phyloP scores from a whole-genome alignment of 2,329 filamentous ascomycete species.

The Neonectria coccinea region DNA sequence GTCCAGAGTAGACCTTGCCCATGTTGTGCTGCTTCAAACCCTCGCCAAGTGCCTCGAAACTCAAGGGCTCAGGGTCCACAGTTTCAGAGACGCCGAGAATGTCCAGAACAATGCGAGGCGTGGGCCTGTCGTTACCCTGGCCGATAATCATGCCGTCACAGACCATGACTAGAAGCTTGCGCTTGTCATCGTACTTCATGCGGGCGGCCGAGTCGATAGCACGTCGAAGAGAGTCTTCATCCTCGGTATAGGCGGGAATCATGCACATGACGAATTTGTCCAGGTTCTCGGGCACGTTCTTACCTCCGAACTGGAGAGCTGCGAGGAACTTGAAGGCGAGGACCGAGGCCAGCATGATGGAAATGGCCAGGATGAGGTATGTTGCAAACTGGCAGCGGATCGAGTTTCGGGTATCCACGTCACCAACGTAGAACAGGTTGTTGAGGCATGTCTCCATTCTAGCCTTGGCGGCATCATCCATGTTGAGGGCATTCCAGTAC shows the following conservation, averaged over 20 bases:
- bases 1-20: slow-evolving; percentile 97
- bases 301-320: slow-evolving; percentile 90
- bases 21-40: slow-evolving; percentile 99
- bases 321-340: slow-evolving; percentile 98
- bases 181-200: slow-evolving; percentile 98
- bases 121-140: slow-evolving; percentile 96
- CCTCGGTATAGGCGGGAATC: slow-evolving; percentile 97
- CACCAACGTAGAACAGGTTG: slow-evolving; percentile 94
- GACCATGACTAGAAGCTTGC: slow-evolving; percentile 90
- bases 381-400: slow-evolving; percentile 85
- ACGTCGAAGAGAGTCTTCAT: slow-evolving; percentile 95
- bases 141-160: slow-evolving; percentile 99
- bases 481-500: slow-evolving; percentile 78
- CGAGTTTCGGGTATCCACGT: slow-evolving; percentile 92
- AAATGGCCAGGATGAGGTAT: slow-evolving; percentile 89
- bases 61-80: slow-evolving; percentile 93
- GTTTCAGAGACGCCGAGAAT: slow-evolving; percentile 95
- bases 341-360: slow-evolving; percentile 81
- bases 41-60: slow-evolving; percentile 96
- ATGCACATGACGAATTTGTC: slow-evolving; percentile 99
- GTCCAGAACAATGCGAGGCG: slow-evolving; percentile 94
- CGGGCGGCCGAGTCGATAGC: slow-evolving; percentile 95
- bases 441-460: slow-evolving; percentile 88
- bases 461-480: slow-evolving; percentile 67
- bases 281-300: slow-evolving; percentile 92